phyloP scores from a whole-genome alignment of 1,284 basidiomycete genomes.

The Mixia osmundae region DNA sequence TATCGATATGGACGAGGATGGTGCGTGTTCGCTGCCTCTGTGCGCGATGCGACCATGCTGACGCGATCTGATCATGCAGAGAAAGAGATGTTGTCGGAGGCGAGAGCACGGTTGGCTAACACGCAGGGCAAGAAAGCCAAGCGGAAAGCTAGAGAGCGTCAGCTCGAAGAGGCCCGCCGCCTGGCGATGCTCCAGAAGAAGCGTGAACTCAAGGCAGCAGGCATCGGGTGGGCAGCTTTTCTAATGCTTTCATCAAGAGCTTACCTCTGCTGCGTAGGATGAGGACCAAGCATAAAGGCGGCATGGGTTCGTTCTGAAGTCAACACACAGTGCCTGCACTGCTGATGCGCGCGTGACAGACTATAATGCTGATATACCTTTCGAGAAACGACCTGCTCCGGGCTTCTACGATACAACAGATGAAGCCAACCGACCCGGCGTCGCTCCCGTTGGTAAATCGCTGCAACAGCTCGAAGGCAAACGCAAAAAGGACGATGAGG shows the following conservation, averaged over 20 bases:
- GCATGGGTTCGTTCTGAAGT: conserved; percentile 44
- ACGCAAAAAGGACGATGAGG: conserved; percentile 71
- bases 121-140: conserved; percentile 99
- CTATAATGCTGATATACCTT: conserved; percentile 97
- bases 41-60: not conserved
- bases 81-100: conserved; percentile 99
- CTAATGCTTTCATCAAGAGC: conserved; percentile 3
- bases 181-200: conserved; percentile 94
- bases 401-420: conserved; percentile 96
- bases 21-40: conserved; percentile 26
- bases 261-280: conserved; percentile 20
- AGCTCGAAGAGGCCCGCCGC: conserved; percentile 82
- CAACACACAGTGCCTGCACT: conserved; percentile 2
- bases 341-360: conserved; percentile 20
- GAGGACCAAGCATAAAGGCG: conserved; percentile 68
- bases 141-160: conserved; percentile 86
- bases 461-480: conserved; percentile 62
- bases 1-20: conserved; percentile 99
- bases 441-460: conserved; percentile 76
- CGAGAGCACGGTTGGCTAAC: conserved; percentile 88
- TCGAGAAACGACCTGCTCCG: conserved; percentile 82
- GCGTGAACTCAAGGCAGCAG: conserved; percentile 87
- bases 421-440: conserved; percentile 66
- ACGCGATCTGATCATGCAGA: conserved; percentile 30
- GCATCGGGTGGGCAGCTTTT: conserved; percentile 53